A percentile compares a stretch with the other conserved stretches of the same genome.
Evolutionary conservation across 2,329 filamentous ascomycete species (phyloP).

Genomic region (Pyricularia sp.): DNA sequence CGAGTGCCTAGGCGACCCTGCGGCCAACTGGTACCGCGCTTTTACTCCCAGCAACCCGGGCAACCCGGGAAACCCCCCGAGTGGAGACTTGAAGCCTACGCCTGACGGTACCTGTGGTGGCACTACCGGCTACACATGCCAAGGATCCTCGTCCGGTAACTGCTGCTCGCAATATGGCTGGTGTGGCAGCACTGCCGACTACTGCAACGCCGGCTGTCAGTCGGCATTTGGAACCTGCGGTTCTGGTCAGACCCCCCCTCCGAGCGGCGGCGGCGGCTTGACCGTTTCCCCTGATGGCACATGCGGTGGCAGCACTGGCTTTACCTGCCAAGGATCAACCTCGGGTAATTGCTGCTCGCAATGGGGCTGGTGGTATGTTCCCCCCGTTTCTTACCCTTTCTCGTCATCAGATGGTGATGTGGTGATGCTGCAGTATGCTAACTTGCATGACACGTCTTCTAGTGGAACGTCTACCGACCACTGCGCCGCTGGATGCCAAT

Average conservation of each 20-base stretch:
- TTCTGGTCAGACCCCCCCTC: neutral
- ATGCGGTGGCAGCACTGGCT: constrained; percentile 2
- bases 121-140: constrained; percentile 5
- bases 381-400: neutral
- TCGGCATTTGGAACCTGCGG: constrained; percentile 6
- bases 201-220: constrained; percentile 9
- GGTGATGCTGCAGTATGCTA: neutral
- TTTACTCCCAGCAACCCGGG: neutral
- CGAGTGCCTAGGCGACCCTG: constrained; percentile 30
- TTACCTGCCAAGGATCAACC: neutral
- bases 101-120: constrained; percentile 4
- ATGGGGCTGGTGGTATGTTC: neutral
- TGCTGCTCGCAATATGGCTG: constrained; percentile 4
- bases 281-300: neutral
- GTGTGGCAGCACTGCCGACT: constrained; percentile 7
- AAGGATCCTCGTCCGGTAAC: constrained; percentile 4
- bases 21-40: constrained; percentile 32
- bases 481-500: neutral
- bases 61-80: neutral
- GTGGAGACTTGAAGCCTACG: neutral
- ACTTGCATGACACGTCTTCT: constrained; percentile 1
- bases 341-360: neutral
- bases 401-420: no score
- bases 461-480: constrained; percentile 19
- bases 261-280: neutral